Base-by-base conservation (phyloP, 129 eudicot species). In the Flaveria ramosissima region DNA sequence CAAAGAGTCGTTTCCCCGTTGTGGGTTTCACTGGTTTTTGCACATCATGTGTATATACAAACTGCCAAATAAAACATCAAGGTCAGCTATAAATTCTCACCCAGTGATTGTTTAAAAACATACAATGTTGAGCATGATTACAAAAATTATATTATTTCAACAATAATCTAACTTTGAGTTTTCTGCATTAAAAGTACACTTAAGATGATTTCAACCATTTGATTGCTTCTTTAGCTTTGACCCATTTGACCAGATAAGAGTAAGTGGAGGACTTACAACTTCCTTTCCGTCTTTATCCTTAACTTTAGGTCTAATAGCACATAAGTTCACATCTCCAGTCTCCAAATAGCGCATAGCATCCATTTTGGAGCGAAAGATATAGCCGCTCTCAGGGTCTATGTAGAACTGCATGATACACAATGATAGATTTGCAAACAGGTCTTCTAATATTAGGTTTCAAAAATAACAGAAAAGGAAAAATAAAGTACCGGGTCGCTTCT, bases 321-420 rank as follows among this genome's bases (percentile, higher is more conserved):
- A 88, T 21, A 65, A 74, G 66, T 70, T 78, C 12, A 92, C 69
- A 53, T 87, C 89, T 71, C 92, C 90, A 6, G 91, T 89, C 26
- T 89, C 84, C 76, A 92, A 61, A 81, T 75, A 92, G 55, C 96
- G 91, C 62, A 85, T 39, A 45, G 83, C 97, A 80, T 92, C 96
- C 73, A 20, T 19, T 76, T 83, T 85, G 70, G 97, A 92, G 70
- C 89, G 90, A 70, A 92, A 92, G 11, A 73, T 81, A 24, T 85
- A 87, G 42, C 89, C 88, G 51, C 64, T 76, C 26, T 64, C 82
- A 63, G 97, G 96, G 65, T 92, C 89, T 7, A 48, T 59, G 81
- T 85, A 92, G 51, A 32, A 87, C 97, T 92, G 91, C 70, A 82
- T 39, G 17, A 63, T 27, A 63, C 68, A 63, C 13, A 16, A 30